Evolutionary conservation across 1,284 basidiomycete species (phyloP).

Genomic region (Fomes fomentarius): DNA sequence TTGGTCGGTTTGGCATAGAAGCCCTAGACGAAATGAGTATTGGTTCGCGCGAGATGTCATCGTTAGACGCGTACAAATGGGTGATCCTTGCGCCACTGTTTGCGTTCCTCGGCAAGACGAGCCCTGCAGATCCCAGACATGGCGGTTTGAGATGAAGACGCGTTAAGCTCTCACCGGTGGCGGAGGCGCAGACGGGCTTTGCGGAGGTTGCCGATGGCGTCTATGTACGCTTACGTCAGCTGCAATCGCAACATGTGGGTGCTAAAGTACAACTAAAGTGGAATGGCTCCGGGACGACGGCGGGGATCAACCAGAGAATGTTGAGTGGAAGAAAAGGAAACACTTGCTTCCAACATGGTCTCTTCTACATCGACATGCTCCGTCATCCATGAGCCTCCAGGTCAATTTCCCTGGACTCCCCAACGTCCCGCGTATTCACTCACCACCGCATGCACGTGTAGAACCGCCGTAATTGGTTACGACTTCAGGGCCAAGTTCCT

Average conservation of each 20-base stretch:
- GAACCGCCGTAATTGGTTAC: constrained; percentile 5
- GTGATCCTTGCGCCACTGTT: constrained; percentile 99
- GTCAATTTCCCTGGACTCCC: not conserved
- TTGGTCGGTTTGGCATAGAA: constrained; percentile 96
- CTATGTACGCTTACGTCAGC: constrained; percentile 13
- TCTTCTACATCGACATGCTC: constrained; percentile 9
- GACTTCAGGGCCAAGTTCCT: not conserved
- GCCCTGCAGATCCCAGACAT: constrained; percentile 87
- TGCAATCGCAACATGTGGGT: not conserved
- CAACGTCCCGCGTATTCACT: not conserved
- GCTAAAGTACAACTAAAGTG: too few species aligned
- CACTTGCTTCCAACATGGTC: not conserved
- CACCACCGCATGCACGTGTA: not conserved
- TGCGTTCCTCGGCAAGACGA: constrained; percentile 93
- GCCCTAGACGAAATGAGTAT: constrained; percentile 59
- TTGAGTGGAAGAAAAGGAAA: not conserved
- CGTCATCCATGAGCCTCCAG: not conserved
- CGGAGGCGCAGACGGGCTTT: constrained; percentile 16
- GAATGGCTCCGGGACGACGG: not conserved
- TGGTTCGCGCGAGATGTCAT: constrained; percentile 3
- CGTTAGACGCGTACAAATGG: constrained; percentile 80
- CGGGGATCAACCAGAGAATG: constrained; percentile 1
- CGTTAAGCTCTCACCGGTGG: constrained; percentile 12
- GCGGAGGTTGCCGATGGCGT: constrained; percentile 15
- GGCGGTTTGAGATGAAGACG: constrained; percentile 16